These are phyloP conservation scores for Aspergillus oerlinghausenensis DNA, from an alignment of 2,329 filamentous ascomycete species.

Conservation along the genomic window DNA sequence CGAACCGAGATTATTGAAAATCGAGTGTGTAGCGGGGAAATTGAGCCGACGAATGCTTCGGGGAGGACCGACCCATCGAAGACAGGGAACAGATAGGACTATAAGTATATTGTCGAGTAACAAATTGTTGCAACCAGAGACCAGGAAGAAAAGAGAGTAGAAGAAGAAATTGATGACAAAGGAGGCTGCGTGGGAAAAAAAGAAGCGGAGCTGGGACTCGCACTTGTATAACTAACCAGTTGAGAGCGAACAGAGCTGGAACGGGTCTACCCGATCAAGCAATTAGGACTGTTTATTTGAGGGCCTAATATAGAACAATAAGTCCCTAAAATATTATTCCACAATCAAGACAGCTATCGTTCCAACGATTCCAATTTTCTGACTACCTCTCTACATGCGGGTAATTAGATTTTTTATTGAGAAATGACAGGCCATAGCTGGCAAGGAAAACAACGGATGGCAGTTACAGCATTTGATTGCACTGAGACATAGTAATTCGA, in stretches of 20 bases:
- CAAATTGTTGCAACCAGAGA: neutral
- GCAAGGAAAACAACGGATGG: neutral
- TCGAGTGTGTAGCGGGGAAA: slow-evolving; percentile 2
- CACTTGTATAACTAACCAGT: slow-evolving; percentile 14
- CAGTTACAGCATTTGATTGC: too few species aligned
- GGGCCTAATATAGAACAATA: slow-evolving; percentile 6
- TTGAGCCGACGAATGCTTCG: slow-evolving; percentile 5
- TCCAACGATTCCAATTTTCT: neutral
- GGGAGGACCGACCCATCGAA: slow-evolving; percentile 18
- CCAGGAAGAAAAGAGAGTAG: neutral
- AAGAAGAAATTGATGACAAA: slow-evolving; percentile 5
- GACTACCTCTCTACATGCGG: neutral
- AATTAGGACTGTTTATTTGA: neutral
- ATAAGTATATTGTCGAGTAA: slow-evolving; percentile 13
- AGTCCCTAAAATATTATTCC: slow-evolving; percentile 1
- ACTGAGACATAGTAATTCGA: neutral
- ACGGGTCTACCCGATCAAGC: slow-evolving; percentile 17
- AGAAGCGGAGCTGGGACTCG: slow-evolving; percentile 18
- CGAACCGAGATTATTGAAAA: slow-evolving; percentile 5
- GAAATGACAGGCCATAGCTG: neutral
- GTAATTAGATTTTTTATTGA: neutral
- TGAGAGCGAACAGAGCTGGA: slow-evolving; percentile 14
- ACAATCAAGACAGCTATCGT: neutral
- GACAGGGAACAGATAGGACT: slow-evolving; percentile 17
- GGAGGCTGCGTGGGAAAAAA: slow-evolving; percentile 6